Evolutionary conservation across 371 early-diverging fungal species (phyloP), one percentile per base, ranked within the genome.

Genomic region (Blakeslea trispora): DNA sequence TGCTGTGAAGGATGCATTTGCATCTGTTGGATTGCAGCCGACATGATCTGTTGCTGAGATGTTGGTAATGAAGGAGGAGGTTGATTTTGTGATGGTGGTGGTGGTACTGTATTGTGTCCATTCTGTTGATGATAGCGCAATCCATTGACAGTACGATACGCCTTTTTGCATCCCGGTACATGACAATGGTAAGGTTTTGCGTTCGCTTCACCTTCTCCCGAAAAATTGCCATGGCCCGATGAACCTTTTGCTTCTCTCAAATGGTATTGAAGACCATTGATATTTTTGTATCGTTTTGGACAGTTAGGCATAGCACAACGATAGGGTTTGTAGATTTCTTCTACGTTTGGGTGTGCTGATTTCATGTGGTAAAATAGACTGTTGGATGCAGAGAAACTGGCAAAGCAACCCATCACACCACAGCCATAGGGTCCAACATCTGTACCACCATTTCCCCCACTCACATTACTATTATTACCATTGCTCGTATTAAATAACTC

Each of bases 201-300:
- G 46, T 52, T 68, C 17, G 31, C 23, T 19, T 31, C 49, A 22
- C 57, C 43, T 22, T 45, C 48, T 24, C 40, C 31, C 28, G 37
- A 13, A 34, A 47, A n/a, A 9, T 55, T 41, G 3, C 72, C 74
- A 57, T 78, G 79, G 1, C 75, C 74, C 15, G 81, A 79, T 3
- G 85, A 76, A 4, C 83, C 84, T 52, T 87, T 87, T 35, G 91
- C 88, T 50, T 91, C 88, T 48, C 88, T 82, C 35, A 96, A 76
- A 63, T 96, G 97, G 71, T 96, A 96, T 64, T 93, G 91, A 8
- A 99, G 81, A 6, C 99, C 99, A 60, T 94, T 97, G 60, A 93
- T 84, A 72, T 98, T 98, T 70, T 97, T 98, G 82, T 98, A 99
- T 19, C 83, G 72, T 61, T 92, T 95, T 50, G 82, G 78, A 57